These are phyloP conservation scores for Rhododendron henanense DNA, from an alignment of 148 eudicot genomes.

Conservation along the genomic window DNA sequence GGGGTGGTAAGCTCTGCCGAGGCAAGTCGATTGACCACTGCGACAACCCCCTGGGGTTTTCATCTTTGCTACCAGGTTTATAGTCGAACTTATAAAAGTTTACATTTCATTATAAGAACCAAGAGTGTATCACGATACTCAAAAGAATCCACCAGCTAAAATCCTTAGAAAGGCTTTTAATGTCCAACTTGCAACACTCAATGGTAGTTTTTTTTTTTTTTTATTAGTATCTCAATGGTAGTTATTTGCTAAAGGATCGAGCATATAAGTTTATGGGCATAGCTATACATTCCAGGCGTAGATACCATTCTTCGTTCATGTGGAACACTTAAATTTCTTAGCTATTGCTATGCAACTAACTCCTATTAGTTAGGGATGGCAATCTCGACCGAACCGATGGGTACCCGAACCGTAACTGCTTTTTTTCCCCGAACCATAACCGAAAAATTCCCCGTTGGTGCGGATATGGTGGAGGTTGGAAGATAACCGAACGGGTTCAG, in stretches of 20 bases:
- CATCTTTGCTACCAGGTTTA: background rate
- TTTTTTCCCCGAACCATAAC: no score
- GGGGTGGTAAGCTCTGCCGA: no score
- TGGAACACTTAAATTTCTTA: background rate
- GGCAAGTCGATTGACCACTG: no score
- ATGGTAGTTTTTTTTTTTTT: background rate
- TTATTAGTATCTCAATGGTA: background rate
- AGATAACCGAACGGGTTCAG: no score
- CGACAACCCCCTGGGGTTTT: background rate
- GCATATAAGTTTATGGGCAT: background rate
- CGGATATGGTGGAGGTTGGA: no score
- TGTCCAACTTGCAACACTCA: background rate
- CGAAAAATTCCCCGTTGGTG: no score
- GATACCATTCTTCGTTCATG: background rate
- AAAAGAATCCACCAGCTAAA: background rate
- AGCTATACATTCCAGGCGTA: background rate
- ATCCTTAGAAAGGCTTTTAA: background rate
- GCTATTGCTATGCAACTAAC: background rate
- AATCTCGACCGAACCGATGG: no score
- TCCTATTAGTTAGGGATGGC: background rate
- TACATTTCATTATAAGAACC: background rate
- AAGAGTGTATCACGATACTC: background rate
- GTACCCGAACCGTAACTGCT: no score
- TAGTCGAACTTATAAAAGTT: background rate
- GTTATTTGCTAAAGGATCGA: background rate